Percentiles rank a stretch among this genome's conserved stretches.
phyloP scores from a whole-genome alignment of 805 yeast genomes.

The Starmerella asiatica region DNA sequence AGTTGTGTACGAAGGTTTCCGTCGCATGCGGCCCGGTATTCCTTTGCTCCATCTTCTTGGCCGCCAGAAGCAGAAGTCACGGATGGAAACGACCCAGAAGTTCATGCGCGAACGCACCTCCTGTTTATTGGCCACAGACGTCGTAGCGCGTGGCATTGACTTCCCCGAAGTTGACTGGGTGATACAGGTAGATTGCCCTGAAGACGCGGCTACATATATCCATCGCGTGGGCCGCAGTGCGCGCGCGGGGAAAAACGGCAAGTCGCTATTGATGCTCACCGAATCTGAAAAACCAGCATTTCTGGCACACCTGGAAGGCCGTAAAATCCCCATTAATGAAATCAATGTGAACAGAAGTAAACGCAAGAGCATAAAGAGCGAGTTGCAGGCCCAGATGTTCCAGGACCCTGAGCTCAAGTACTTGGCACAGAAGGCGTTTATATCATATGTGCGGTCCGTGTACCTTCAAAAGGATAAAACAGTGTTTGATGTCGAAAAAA shows the following conservation, averaged over 20 bases:
- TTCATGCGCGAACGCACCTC: conserved; percentile 67
- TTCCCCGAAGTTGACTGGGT: conserved; percentile 94
- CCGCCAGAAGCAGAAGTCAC: conserved; percentile 76
- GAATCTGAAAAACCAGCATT: conserved; percentile 68
- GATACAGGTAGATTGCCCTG: conserved; percentile 84
- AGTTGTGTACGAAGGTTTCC: conserved; percentile 71
- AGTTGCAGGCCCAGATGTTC: conserved; percentile 81
- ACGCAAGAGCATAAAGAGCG: conserved; percentile 61
- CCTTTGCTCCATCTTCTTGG: conserved; percentile 77
- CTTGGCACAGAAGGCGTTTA: conserved; percentile 89
- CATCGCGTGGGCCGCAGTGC: conserved; percentile 89
- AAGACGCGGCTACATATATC: conserved; percentile 75
- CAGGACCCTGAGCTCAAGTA: conserved; percentile 84
- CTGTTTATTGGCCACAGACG: conserved; percentile 78
- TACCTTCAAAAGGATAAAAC: conserved; percentile 78
- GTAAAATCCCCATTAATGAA: conserved; percentile 55
- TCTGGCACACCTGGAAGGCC: conserved; percentile 44
- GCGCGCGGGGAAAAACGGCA: conserved; percentile 71
- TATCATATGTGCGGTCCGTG: conserved; percentile 76
- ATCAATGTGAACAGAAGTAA: conserved; percentile 64
- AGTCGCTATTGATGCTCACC: conserved; percentile 66
- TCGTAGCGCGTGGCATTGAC: conserved; percentile 84
- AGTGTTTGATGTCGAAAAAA: conserved; percentile 59
- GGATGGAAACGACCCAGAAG: conserved; percentile 68
- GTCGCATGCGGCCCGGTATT: conserved; percentile 84